Base-by-base conservation (phyloP, 2,329 filamentous ascomycete species). In the Colletotrichum spaethianum region DNA sequence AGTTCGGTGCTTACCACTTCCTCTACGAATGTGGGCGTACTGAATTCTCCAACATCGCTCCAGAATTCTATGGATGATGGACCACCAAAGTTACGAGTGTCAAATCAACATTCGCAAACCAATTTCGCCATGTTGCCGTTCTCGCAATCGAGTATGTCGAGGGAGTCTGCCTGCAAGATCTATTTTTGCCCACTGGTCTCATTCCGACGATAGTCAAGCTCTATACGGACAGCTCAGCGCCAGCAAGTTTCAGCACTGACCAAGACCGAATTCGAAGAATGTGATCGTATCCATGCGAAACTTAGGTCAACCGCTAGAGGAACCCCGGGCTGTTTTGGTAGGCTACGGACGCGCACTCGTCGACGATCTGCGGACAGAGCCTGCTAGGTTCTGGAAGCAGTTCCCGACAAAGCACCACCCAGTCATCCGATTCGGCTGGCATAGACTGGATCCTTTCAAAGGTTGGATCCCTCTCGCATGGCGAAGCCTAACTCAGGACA, bases 61-160 rank as follows among this genome's bases (percentile, higher is more conserved):
- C 67, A 1, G n/a, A 70, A 31, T 70, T 33, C 16, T 46, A 46
- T 16, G 67, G 62, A 26, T 28, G 62, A 36, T 70, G 67, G 38
- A 61, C 14, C 7, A 7, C 23, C 1, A 1, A 20, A 11, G 62
- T 33, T 4, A 4, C 7, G 5, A 61, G 46, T 7, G 2, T 26
- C 31, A 6, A 40, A 9, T 3, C 42, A 3, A 6, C 11, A 0
- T 61, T 61, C 38, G 5, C 4, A 0, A 9, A 20, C 38, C 18
- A 31, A 1, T 52, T 18, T 5, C 67, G 67, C 0, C 36, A 60
- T 14, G 62, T 70, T 20, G 44, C 46, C 3, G 38, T 66, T 16
- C 62, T 66, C 3, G 53, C 38, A 3, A n/a, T 44, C 1, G 62
- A 66, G 31, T 60, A 60, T 14, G 23, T 70, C 14, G 55, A 66